A percentile compares a stretch with the other conserved stretches of the same genome.
Conservation (phyloP, 176 grass and related monocot genomes). For the Oryza coarctata region DNA sequence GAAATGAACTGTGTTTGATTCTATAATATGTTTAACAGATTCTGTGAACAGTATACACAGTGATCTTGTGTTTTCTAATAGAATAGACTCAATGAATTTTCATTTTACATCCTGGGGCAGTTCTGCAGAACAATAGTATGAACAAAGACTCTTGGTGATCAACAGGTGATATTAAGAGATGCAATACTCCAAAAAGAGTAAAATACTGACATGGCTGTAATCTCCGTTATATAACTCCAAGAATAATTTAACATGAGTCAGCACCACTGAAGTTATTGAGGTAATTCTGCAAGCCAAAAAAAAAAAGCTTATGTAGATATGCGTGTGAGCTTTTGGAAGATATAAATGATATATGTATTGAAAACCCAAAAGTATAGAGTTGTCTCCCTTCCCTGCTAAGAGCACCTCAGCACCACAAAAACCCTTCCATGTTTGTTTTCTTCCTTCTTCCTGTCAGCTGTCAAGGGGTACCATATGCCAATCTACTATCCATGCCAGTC, state of each 20-base stretch:
- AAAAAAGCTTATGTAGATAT: background rate
- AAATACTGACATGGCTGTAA: background rate
- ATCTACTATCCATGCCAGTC: too few relatives aligned
- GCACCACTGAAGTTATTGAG: background rate
- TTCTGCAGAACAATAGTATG: background rate
- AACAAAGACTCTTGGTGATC: too few relatives aligned
- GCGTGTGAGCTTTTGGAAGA: background rate
- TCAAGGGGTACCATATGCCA: too few relatives aligned
- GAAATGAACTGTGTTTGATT: background rate
- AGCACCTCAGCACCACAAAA: too few relatives aligned
- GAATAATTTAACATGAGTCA: too few relatives aligned
- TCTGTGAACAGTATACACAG: background rate
- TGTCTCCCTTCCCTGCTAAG: too few relatives aligned
- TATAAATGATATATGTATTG: background rate
- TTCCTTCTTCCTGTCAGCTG: too few relatives aligned
- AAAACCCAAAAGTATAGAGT: too few relatives aligned
- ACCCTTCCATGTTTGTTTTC: too few relatives aligned
- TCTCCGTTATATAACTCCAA: too few relatives aligned
- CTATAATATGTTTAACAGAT: background rate
- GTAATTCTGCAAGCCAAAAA: background rate
- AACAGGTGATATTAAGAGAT: background rate
- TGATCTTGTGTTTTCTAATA: background rate
- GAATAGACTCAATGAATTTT: background rate
- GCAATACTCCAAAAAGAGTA: background rate
- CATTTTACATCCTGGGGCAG: background rate